These are phyloP conservation scores for Mycosphaerella sp. DNA, from an alignment of 2,329 filamentous ascomycete genomes.

Conservation along the genomic window DNA sequence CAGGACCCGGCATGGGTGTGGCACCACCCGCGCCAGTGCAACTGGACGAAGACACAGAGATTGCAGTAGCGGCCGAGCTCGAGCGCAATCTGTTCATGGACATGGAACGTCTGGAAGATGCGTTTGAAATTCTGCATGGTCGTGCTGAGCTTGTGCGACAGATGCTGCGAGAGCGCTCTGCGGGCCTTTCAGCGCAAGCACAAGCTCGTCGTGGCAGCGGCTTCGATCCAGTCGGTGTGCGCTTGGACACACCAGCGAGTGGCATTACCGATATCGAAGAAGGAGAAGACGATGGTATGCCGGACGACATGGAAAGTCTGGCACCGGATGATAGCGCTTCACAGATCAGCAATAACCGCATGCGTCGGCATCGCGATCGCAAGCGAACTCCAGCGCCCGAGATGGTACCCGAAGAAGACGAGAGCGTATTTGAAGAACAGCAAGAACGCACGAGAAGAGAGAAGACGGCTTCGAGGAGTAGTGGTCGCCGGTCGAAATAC, in stretches of 20 bases:
- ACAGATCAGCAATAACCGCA: slow-evolving; percentile 66
- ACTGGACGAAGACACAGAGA: slow-evolving; percentile 89
- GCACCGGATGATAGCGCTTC: slow-evolving; percentile 75
- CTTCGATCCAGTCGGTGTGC: slow-evolving; percentile 38
- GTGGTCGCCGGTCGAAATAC: slow-evolving; percentile 9
- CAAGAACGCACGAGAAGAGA: slow-evolving; percentile 6
- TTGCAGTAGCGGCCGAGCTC: slow-evolving; percentile 80
- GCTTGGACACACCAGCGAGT: slow-evolving; percentile 39
- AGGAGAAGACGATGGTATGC: slow-evolving; percentile 30
- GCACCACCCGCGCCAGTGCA: slow-evolving; percentile 59
- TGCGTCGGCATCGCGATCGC: slow-evolving; percentile 60
- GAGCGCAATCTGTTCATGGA: slow-evolving; percentile 88
- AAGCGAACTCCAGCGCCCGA: slow-evolving; percentile 63
- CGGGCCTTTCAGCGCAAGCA: slow-evolving; percentile 64
- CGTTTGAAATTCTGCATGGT: slow-evolving; percentile 84
- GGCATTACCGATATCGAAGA: slow-evolving; percentile 31
- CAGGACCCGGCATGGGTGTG: slow-evolving; percentile 29
- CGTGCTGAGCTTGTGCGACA: slow-evolving; percentile 75
- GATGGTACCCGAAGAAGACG: slow-evolving; percentile 62
- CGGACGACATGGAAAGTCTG: slow-evolving; percentile 45
- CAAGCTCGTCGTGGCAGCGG: slow-evolving; percentile 51
- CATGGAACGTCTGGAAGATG: slow-evolving; percentile 92
- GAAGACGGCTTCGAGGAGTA: slow-evolving; percentile 2
- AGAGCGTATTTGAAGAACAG: slow-evolving; percentile 38
- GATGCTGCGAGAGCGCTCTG: slow-evolving; percentile 71